These are phyloP conservation scores for Diaporthe sp. DNA, from an alignment of 2,329 filamentous ascomycete genomes.

Conservation along the genomic window DNA sequence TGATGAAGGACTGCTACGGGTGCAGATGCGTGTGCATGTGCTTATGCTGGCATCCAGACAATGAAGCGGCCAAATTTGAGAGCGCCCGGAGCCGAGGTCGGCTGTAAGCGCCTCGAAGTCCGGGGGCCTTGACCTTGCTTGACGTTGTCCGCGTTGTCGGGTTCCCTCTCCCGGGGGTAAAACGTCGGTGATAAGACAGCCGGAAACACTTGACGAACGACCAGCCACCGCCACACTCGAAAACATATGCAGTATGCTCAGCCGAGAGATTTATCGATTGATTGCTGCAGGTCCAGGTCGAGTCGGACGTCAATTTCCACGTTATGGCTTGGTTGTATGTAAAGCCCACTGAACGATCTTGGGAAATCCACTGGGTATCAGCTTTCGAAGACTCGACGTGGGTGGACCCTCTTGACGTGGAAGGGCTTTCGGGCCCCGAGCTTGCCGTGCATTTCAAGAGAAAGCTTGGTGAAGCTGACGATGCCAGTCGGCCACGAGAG, in stretches of 20 bases:
- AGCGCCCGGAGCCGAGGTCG: neutral
- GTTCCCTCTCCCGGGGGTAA: neutral
- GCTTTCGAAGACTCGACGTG: neutral
- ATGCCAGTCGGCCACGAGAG: neutral
- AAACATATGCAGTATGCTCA: neutral
- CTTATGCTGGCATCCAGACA: neutral
- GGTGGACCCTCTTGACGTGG: slow-evolving; percentile 24
- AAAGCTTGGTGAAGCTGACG: slow-evolving; percentile 11
- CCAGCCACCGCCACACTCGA: neutral
- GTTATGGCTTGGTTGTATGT: neutral
- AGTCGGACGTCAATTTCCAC: neutral
- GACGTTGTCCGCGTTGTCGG: neutral
- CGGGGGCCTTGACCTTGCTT: slow-evolving; percentile 9
- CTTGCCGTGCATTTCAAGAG: neutral
- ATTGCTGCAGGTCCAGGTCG: neutral
- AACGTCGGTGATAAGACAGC: neutral
- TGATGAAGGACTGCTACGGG: neutral
- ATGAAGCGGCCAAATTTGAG: neutral
- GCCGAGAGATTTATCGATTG: neutral
- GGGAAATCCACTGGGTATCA: neutral
- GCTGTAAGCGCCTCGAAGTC: neutral
- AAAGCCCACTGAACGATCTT: neutral
- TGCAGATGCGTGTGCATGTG: neutral
- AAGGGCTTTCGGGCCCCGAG: neutral
- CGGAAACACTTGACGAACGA: neutral